These are phyloP conservation scores for Nicotiana otophora DNA, from an alignment of 257 asterid species.

Conservation along the genomic window DNA sequence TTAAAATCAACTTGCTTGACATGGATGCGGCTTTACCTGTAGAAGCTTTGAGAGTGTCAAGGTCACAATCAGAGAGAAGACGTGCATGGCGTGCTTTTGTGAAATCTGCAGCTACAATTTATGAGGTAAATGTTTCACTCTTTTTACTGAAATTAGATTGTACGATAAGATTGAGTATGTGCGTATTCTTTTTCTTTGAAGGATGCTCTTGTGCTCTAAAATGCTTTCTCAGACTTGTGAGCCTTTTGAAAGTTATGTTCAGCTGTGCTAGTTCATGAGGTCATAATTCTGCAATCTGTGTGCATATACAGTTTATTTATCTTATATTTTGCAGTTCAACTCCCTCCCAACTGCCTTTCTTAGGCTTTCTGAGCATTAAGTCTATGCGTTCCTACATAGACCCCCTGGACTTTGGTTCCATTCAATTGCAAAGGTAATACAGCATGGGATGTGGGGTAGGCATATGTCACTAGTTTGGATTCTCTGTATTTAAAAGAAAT, in stretches of 20 bases:
- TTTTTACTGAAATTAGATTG: background rate
- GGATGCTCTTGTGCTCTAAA: background rate
- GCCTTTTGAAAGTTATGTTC: background rate
- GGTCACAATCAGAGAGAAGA: constrained; percentile 56
- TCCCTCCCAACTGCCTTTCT: background rate
- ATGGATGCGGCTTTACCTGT: constrained; percentile 86
- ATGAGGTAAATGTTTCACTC: constrained; percentile 53
- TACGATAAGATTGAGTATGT: background rate
- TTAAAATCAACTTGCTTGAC: constrained; percentile 76
- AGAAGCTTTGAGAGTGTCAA: constrained; percentile 62
- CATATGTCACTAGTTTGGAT: background rate
- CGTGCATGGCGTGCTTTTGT: constrained; percentile 76
- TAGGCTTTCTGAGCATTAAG: background rate
- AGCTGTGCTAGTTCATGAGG: background rate
- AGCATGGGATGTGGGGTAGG: background rate
- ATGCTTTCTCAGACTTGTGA: background rate
- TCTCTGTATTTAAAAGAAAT: background rate
- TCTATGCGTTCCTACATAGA: background rate
- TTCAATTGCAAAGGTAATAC: background rate
- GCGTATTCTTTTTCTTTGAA: background rate
- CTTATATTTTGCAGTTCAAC: background rate
- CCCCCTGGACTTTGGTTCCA: background rate
- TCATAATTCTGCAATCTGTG: background rate
- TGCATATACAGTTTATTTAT: background rate
- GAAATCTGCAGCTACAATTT: constrained; percentile 65